Evolutionary conservation across 169 alveolate genomes (phyloP), one percentile per base, ranked within the genome.

Genomic region (Plasmodium fragile): DNA sequence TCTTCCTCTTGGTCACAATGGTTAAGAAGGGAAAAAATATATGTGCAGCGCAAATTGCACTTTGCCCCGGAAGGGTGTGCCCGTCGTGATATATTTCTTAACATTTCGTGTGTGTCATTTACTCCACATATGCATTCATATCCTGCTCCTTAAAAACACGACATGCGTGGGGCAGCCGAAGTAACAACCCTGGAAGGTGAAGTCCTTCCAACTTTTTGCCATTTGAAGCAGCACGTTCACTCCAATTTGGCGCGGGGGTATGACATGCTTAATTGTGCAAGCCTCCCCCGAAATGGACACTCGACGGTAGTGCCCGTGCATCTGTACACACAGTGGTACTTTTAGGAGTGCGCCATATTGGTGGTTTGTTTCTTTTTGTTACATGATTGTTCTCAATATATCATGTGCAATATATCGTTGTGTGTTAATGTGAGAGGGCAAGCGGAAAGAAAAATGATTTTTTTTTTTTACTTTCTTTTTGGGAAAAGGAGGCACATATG

Each of bases 311-410:
- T 1, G 55, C 55, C 18, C 18, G 18, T 13, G 18, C 55, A 7
- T 49, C 59, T 49, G 59, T 49, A 13, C 59, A 49, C 59, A 49
- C 59, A 49, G 59, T 49, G 59, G 59, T 11, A 49, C 59, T 11
- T 49, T 13, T 4, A 49, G 22, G 1, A 0, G 25, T 49, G 7
- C 25, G 59, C 8, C 11, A 11, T 49, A 16, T 49, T 49, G 2
- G 59, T 49, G 59, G 28, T 78, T 78, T 78, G 25, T 30, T 78
- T 78, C 53, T 30, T 78, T 78, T 6, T 78, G 49, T 78, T n/a
- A n/a, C 55, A 78, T 78, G 55, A 11, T 78, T 78, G 45, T 73
- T 1, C 41, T 10, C n/a, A 5, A 28, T 71, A 28, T 71, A 28
- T 71, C 36, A 13, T 49, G 28, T 32, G 16, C 4, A 16, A 22